phyloP scores from a whole-genome alignment of 2,329 filamentous ascomycete species.

The Botrytis sinoallii region DNA sequence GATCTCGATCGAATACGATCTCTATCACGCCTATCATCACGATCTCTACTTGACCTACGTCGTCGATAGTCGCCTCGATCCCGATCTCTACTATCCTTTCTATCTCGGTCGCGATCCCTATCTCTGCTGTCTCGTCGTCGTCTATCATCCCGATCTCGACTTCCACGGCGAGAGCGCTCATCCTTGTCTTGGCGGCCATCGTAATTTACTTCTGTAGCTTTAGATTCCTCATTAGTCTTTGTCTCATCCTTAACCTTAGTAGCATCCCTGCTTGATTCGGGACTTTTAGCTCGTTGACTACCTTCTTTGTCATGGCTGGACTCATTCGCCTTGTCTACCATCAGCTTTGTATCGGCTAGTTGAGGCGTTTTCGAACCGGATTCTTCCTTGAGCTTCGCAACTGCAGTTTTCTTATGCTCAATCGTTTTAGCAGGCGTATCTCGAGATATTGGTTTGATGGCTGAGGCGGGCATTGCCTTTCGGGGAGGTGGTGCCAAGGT shows the following conservation, averaged over 20 bases:
- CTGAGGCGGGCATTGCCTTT: slow-evolving; percentile 37
- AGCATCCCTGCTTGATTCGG: not conserved
- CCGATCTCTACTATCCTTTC: slow-evolving; percentile 32
- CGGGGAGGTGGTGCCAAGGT: slow-evolving; percentile 37
- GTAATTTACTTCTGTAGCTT: not conserved
- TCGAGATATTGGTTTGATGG: slow-evolving; percentile 37
- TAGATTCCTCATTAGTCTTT: slow-evolving; percentile 7
- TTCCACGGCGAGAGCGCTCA: slow-evolving; percentile 18
- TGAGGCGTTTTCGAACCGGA: slow-evolving; percentile 29
- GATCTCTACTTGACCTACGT: slow-evolving; percentile 29
- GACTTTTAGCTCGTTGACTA: slow-evolving; percentile 15
- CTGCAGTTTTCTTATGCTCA: slow-evolving; percentile 32
- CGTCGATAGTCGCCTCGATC: slow-evolving; percentile 33
- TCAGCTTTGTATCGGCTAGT: slow-evolving; percentile 12
- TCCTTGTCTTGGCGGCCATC: slow-evolving; percentile 22
- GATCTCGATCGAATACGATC: slow-evolving; percentile 23
- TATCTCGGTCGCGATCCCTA: slow-evolving; percentile 27
- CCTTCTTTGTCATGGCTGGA: slow-evolving; percentile 23
- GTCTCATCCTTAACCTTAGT: slow-evolving; percentile 7
- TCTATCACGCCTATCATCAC: slow-evolving; percentile 34
- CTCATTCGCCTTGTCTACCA: slow-evolving; percentile 19
- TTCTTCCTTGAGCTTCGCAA: slow-evolving; percentile 24
- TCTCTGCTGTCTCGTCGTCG: slow-evolving; percentile 24
- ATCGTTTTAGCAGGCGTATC: slow-evolving; percentile 30
- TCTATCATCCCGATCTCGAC: slow-evolving; percentile 20